Conservation (phyloP, 352 stramenopile species). For the Pythium grandisporangium region DNA sequence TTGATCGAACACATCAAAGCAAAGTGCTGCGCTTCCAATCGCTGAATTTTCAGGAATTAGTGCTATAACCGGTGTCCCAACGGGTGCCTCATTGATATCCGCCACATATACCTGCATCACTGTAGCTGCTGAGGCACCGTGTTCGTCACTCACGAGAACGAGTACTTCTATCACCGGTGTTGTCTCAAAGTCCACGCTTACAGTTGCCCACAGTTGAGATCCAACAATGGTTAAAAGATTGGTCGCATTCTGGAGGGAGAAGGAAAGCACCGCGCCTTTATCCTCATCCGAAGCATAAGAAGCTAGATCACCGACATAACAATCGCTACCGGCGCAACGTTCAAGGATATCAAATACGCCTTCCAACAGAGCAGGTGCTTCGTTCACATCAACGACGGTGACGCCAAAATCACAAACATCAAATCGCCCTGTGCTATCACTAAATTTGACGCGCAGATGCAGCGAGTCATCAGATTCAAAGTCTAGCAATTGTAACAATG, state of each 20-base stretch:
- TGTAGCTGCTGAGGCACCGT: conserved; percentile 4
- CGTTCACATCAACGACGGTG: conserved; percentile 31
- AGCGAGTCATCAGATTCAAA: conserved; percentile 30
- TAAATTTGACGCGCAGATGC: conserved; percentile 29
- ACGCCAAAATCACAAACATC: conserved; percentile 33
- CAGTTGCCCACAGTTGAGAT: conserved; percentile 8
- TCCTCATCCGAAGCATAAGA: conserved; percentile 40
- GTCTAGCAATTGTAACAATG: conserved; percentile 16
- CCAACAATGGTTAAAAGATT: conserved; percentile 3
- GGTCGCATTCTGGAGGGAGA: conserved; percentile 16
- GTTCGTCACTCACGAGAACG: conserved; percentile 21
- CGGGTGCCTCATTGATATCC: conserved; percentile 37
- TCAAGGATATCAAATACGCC: conserved; percentile 38
- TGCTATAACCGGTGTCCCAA: conserved; percentile 12
- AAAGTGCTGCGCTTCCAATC: conserved; percentile 14
- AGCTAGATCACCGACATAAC: conserved; percentile 27
- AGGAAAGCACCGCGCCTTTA: conserved; percentile 17
- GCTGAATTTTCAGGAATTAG: conserved; percentile 25
- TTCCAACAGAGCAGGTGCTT: conserved; percentile 22
- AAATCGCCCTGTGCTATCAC: conserved; percentile 24
- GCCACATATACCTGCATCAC: conserved; percentile 26
- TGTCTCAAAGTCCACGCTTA: conserved; percentile 15
- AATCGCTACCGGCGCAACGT: conserved; percentile 28
- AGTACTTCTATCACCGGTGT: conserved; percentile 1
- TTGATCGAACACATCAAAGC: conserved; percentile 19